Percentiles rank a stretch among this genome's conserved stretches.
phyloP scores from a whole-genome alignment of 176 grass and related monocot species.

The Panicum miliaceum region DNA sequence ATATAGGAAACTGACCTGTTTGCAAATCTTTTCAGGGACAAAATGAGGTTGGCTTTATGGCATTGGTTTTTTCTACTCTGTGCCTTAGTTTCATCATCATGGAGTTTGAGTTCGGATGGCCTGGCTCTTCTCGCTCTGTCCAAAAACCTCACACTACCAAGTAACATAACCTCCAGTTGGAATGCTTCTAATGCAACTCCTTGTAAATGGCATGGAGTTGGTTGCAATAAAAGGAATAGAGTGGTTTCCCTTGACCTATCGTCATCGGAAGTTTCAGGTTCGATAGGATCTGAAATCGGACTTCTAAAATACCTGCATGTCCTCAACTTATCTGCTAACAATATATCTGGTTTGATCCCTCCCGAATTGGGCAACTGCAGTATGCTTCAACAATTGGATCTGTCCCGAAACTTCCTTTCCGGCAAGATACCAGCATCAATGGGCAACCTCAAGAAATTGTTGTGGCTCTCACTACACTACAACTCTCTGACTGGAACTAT shows the following conservation, averaged over 20 bases:
- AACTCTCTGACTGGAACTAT: conserved; percentile 62
- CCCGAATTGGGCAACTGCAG: conserved; percentile 66
- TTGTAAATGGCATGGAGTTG: conserved; percentile 63
- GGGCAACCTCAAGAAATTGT: conserved; percentile 52
- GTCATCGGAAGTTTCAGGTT: conserved; percentile 47
- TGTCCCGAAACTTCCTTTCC: conserved; percentile 62
- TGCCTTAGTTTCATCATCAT: conserved; percentile 34
- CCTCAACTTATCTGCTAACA: conserved; percentile 48
- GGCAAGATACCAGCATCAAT: conserved; percentile 70
- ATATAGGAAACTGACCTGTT: not conserved
- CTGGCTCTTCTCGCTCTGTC: conserved; percentile 58
- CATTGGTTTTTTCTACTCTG: conserved; percentile 35
- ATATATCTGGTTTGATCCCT: conserved; percentile 61
- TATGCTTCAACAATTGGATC: conserved; percentile 55
- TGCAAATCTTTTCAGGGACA: not conserved
- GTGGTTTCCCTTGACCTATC: conserved; percentile 61
- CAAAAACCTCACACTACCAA: conserved; percentile 51
- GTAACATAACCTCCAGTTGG: conserved; percentile 51
- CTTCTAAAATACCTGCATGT: conserved; percentile 27
- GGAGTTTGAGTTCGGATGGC: conserved; percentile 68
- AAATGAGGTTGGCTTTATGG: conserved; percentile 51
- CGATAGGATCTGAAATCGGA: conserved; percentile 59
- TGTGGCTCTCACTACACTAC: conserved; percentile 33
- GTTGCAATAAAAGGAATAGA: conserved; percentile 40
- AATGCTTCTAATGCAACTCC: conserved; percentile 58